These are phyloP conservation scores for Nectriaceae sp. DNA, from an alignment of 2,329 filamentous ascomycete genomes.

Conservation along the genomic window DNA sequence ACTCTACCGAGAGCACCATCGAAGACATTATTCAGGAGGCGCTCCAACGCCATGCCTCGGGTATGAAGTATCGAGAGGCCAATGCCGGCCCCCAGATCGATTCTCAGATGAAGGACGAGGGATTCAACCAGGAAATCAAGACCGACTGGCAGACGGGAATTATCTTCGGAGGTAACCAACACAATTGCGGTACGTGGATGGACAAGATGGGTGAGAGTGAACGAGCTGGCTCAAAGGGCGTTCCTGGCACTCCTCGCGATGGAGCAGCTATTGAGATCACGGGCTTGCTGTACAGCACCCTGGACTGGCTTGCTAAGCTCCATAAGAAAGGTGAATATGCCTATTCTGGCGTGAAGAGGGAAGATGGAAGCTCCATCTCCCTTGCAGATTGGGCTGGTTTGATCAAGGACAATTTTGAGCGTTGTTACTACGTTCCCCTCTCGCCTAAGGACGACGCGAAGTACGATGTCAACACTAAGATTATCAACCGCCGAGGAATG, in stretches of 20 bases:
- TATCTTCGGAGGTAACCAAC: slow-evolving; percentile 90
- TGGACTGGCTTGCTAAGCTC: slow-evolving; percentile 76
- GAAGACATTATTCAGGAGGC: slow-evolving; percentile 92
- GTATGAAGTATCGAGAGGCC: slow-evolving; percentile 90
- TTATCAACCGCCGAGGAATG: slow-evolving; percentile 90
- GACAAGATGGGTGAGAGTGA: slow-evolving; percentile 99
- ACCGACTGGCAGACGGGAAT: slow-evolving; percentile 90
- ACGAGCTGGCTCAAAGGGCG: slow-evolving; percentile 85
- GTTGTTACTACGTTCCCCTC: slow-evolving; percentile 83
- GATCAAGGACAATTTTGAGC: slow-evolving; percentile 86
- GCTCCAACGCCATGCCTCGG: slow-evolving; percentile 85
- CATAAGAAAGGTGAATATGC: slow-evolving; percentile 69
- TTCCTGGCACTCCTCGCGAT: slow-evolving; percentile 95
- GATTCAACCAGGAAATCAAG: slow-evolving; percentile 88
- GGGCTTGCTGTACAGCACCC: slow-evolving; percentile 85
- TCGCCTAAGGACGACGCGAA: slow-evolving; percentile 68
- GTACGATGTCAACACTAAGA: slow-evolving; percentile 76
- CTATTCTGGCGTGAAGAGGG: slow-evolving; percentile 70
- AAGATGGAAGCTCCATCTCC: slow-evolving; percentile 61
- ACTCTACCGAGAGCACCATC: slow-evolving; percentile 80
- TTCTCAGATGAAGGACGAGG: slow-evolving; percentile 87
- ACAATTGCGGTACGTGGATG: slow-evolving; percentile 99
- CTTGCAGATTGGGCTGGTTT: slow-evolving; percentile 78
- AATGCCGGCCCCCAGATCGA: slow-evolving; percentile 90
- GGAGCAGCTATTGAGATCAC: slow-evolving; percentile 95